Evolutionary conservation across 2,329 filamentous ascomycete genomes (phyloP).

Genomic region (Lecanoromycetidae sp.): DNA sequence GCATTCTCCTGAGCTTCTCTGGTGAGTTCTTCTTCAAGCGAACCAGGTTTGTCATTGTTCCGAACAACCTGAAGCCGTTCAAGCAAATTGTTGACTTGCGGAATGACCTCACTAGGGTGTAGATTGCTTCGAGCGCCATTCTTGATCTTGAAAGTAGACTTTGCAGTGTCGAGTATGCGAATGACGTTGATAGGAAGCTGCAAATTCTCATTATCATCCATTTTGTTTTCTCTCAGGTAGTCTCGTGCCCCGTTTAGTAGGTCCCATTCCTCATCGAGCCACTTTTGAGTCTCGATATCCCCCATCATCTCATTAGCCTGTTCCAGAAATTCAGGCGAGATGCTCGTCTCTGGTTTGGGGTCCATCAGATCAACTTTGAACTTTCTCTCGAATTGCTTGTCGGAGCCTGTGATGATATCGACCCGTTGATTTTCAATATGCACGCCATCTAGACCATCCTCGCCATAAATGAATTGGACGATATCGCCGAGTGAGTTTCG

Average conservation of each 20-base stretch:
- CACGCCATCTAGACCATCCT: constrained; percentile 88
- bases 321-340: constrained; percentile 63
- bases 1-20: constrained; percentile 77
- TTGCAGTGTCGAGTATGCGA: constrained; percentile 81
- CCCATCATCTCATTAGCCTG: constrained; percentile 77
- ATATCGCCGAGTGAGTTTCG: constrained; percentile 94
- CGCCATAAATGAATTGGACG: constrained; percentile 93
- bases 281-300: constrained; percentile 73
- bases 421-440: constrained; percentile 88
- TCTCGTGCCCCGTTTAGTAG: constrained; percentile 61
- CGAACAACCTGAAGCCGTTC: constrained; percentile 74
- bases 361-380: constrained; percentile 85
- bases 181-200: constrained; percentile 86
- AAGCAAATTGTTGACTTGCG: constrained; percentile 61
- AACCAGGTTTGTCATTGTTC: constrained; percentile 71
- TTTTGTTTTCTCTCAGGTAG: constrained; percentile 58
- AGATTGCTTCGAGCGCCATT: constrained; percentile 77
- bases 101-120: constrained; percentile 76
- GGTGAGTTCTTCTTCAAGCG: no score
- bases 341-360: constrained; percentile 42
- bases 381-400: constrained; percentile 63
- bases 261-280: constrained; percentile 83
- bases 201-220: constrained; percentile 72
- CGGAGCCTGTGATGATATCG: constrained; percentile 71
- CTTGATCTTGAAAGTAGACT: constrained; percentile 81